Conservation (phyloP, 139 green algal genomes). For the Desmodesmus armatus region DNA sequence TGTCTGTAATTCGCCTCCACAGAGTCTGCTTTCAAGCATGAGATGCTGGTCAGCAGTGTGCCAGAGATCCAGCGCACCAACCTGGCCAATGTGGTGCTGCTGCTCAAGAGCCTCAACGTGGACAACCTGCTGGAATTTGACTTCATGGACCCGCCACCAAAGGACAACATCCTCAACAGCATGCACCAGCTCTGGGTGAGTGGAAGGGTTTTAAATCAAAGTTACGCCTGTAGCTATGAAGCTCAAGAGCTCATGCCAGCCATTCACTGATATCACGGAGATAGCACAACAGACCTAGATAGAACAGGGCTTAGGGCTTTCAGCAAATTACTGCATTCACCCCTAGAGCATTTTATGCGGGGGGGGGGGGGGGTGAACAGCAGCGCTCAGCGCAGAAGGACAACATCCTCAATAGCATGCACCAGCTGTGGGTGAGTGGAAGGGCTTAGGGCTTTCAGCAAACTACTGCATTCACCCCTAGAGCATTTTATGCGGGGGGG, state of each 20-base stretch:
- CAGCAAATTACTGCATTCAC: no score
- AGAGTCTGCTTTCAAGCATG: constrained; percentile 52
- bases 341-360: no score
- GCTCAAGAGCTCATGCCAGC: no score
- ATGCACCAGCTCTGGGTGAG: constrained; percentile 98
- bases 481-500: no score
- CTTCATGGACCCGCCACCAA: constrained; percentile 95
- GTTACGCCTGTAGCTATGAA: no score
- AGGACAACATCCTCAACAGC: constrained; percentile 97
- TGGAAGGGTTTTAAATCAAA: no score
- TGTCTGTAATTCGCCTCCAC: no score
- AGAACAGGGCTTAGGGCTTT: no score
- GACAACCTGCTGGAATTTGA: constrained; percentile 97
- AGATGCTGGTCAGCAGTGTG: constrained; percentile 86
- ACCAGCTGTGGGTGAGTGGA: constrained; percentile 92
- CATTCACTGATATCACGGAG: no score
- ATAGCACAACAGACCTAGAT: background rate
- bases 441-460: no score
- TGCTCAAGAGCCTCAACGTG: constrained; percentile 95
- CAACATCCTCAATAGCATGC: constrained; percentile 98
- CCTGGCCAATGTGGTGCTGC: constrained; percentile 97
- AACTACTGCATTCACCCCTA: no score
- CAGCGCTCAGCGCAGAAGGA: constrained; percentile 84
- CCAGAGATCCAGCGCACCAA: constrained; percentile 99
- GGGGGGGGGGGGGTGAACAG: no score